Evolutionary conservation across 306 rosid species (phyloP).

Genomic region (Casuarina equisetifolia): DNA sequence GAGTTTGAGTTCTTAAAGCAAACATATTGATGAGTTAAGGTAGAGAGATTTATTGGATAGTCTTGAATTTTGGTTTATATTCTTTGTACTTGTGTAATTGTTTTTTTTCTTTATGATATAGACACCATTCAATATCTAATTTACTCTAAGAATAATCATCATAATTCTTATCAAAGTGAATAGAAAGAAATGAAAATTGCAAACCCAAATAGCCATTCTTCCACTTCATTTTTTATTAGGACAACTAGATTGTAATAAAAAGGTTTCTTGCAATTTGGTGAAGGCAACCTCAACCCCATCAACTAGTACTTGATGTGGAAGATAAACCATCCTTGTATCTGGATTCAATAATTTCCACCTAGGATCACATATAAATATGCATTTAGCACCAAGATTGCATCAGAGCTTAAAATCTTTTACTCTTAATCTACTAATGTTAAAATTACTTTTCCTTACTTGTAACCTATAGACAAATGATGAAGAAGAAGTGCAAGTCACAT

Average conservation of each 20-base stretch:
- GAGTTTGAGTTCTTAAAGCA: too few species aligned
- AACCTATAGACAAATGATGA: constrained; percentile 46
- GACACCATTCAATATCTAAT: too few species aligned
- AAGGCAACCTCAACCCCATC: constrained; percentile 36
- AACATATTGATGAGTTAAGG: too few species aligned
- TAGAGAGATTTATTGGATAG: too few species aligned
- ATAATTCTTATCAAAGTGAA: background rate
- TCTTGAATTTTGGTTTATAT: too few species aligned
- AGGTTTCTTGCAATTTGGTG: constrained; percentile 30
- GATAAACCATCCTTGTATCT: constrained; percentile 27
- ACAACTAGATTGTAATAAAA: constrained; percentile 1
- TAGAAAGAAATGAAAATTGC: background rate
- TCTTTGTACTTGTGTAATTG: too few species aligned
- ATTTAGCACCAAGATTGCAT: background rate
- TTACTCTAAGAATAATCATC: background rate
- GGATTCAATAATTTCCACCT: constrained; percentile 51
- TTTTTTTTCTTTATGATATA: too few species aligned
- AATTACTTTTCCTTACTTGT: constrained; percentile 27
- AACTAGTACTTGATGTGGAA: constrained; percentile 32
- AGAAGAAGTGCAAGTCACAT: constrained; percentile 37
- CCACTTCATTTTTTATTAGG: too few species aligned
- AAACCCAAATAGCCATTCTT: background rate
- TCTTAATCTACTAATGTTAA: background rate
- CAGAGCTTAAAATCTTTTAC: background rate
- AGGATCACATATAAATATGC: background rate